Base-by-base conservation (phyloP, 2,329 filamentous ascomycete genomes). In the Aspergillus versicolor region DNA sequence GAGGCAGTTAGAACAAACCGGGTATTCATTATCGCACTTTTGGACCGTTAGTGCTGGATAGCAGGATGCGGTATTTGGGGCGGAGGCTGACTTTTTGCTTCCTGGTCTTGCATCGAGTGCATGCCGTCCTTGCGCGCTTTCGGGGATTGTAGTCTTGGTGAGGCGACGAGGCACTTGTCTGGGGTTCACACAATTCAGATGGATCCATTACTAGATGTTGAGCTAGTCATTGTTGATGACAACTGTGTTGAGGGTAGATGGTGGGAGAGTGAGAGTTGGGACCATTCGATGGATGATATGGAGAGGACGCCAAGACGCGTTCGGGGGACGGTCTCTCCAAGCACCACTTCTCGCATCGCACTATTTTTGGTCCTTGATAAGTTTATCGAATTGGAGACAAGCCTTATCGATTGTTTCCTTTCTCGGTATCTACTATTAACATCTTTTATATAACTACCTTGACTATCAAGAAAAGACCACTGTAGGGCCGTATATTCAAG, bases 21-120 rank as follows among this genome's bases (percentile, higher is more conserved):
- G 77, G 61, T 75, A 75, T 52, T 74, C 73, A 62, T 77, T 77
- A 62, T 79, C 76, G 62, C 77, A 79, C 77, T 79, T 41, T 9
- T 40, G 4, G 11, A 30, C 13, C 13, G 24, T 61, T 15, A 57
- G 22, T 13, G 17, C 2, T 15, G 7, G 13, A 52, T 24, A 8
- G 12, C 5, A 48, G n/a, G 15, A 24, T 48, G 17, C 44, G n/a
- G n/a, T 30, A 30, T 30, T 30, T 30, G 27, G 27, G 27, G 27
- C 27, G 22, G 12, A 17, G 41, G 32, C 67, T 62, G 37, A 77
- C 77, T 66, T 73, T 78, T 61, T 79, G 77, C 59, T 79, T 79
- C 51, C 77, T 69, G 19, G 67, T 74, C 62, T 79, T 79, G 67
- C 77, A 79, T 58, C 77, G 73, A 41, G 76, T 77, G 54, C 77